Percentiles rank a stretch among this genome's conserved stretches.
phyloP scores from a whole-genome alignment of 2,329 filamentous ascomycete genomes.

The Fusarium caatingaense region DNA sequence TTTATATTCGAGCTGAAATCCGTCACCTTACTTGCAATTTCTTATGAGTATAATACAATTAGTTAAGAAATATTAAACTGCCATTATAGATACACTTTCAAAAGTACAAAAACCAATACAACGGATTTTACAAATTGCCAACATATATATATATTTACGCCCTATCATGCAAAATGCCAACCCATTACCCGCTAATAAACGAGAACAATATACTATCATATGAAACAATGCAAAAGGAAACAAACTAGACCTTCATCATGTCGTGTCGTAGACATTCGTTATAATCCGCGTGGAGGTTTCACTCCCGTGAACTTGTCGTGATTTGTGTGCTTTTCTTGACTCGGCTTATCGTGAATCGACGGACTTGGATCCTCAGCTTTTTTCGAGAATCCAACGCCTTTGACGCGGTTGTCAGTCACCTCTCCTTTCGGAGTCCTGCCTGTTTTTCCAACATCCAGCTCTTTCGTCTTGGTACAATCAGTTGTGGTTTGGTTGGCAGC shows the following conservation, averaged over 20 bases:
- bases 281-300: slow-evolving; percentile 15
- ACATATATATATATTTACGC: slow-evolving; percentile 28
- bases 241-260: slow-evolving; percentile 24
- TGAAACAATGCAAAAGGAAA: slow-evolving; percentile 21
- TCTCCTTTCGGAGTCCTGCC: background rate
- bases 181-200: slow-evolving; percentile 34
- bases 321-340: slow-evolving; percentile 33
- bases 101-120: background rate
- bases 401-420: background rate
- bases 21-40: background rate
- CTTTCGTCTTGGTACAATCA: slow-evolving; percentile 11
- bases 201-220: slow-evolving; percentile 10
- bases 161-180: slow-evolving; percentile 36
- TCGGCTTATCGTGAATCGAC: slow-evolving; percentile 35
- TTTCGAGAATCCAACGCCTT: slow-evolving; percentile 8
- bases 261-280: slow-evolving; percentile 31
- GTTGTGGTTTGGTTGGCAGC: slow-evolving; percentile 34
- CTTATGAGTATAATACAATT: background rate
- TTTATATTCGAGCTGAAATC: background rate
- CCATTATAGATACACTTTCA: background rate
- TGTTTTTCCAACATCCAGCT: background rate
- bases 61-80: background rate
- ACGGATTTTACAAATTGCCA: background rate
- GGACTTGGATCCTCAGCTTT: slow-evolving; percentile 23
- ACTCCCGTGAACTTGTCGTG: slow-evolving; percentile 33